Base-by-base conservation (phyloP, 106 monocot species). In the Cymbidium sinense region DNA sequence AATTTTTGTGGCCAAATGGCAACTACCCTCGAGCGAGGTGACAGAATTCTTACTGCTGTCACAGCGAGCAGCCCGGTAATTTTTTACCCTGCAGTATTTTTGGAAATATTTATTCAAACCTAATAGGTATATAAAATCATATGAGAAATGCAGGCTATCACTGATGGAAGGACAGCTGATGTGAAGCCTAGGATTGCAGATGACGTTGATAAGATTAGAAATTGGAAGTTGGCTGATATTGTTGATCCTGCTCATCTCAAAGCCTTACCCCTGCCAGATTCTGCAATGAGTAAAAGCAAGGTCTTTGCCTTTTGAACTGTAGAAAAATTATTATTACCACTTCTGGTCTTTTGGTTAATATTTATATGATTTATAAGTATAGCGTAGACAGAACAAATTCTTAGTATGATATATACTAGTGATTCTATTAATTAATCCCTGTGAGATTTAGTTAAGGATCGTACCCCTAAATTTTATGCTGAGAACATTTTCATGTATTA, bases 191-290 rank as follows among this genome's bases (percentile, higher is more conserved):
- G 90, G 81, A 87, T 95, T 73, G 54, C 87, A 69, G 95, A 99
- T 70, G 98, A 99, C 79, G 76, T 83, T 75, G 94, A 99, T 61
- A 99, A 95, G 72, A 72, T 74, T 34, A 95, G 87, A 81, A 89
- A 81, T 62, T 99, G 98, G 98, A 99, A 95, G 77, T 86, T 95
- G 81, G 90, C 94, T 52, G 98, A 99, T 41, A 89, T 95, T 70
- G 83, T 80, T 36, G 90, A 99, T 36, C 79, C 94, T n/a, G 81
- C 84, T 75, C 86, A 91, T 64, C 90, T 99, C 50, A 94, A 90
- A 85, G 87, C 94, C 70, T 81, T 99, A 62, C 77, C 84, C 23
- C 81, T 99, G 73, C 94, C 94, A 2, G 98, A 99, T 58, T 80
- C 92, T 1, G 35, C 75, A 13, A 54, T 81, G 36, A 77, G 87